These are phyloP conservation scores for Monosporascus ibericus DNA, from an alignment of 2,329 filamentous ascomycete species.

Conservation along the genomic window DNA sequence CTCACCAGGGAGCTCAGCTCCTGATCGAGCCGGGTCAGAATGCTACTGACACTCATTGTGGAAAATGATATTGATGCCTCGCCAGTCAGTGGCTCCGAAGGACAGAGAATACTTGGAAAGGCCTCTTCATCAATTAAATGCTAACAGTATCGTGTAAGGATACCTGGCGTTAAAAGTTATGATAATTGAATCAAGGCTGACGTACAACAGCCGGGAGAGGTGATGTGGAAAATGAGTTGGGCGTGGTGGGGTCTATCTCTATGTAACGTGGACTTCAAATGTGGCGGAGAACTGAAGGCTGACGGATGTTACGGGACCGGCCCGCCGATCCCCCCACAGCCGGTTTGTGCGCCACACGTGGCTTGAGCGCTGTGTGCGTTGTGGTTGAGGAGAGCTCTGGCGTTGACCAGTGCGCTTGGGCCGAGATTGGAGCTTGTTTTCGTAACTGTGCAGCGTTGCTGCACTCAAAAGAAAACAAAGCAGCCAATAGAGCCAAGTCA, in stretches of 20 bases:
- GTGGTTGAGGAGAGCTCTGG: too few relatives aligned
- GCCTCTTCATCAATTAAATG: neutral
- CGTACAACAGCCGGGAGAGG: neutral
- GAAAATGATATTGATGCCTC: neutral
- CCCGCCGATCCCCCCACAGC: too few relatives aligned
- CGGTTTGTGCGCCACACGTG: neutral
- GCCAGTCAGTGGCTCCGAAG: neutral
- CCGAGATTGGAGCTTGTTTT: neutral
- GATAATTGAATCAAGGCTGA: neutral
- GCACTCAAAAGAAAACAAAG: neutral
- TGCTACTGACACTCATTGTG: slow-evolving; percentile 38
- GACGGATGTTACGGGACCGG: too few relatives aligned
- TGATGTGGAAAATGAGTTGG: neutral
- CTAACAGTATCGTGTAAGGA: neutral
- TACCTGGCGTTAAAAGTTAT: neutral
- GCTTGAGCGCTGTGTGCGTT: neutral
- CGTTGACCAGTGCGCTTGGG: neutral
- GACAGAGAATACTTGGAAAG: neutral
- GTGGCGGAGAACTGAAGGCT: too few relatives aligned
- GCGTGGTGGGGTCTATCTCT: neutral
- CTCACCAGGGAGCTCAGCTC: slow-evolving; percentile 62
- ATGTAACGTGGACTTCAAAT: too few relatives aligned
- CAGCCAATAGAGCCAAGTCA: neutral
- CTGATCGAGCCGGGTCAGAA: slow-evolving; percentile 65
- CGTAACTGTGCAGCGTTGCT: neutral